These are phyloP conservation scores for Trichocomaceae sp. DNA, from an alignment of 2,329 filamentous ascomycete species.

Conservation along the genomic window DNA sequence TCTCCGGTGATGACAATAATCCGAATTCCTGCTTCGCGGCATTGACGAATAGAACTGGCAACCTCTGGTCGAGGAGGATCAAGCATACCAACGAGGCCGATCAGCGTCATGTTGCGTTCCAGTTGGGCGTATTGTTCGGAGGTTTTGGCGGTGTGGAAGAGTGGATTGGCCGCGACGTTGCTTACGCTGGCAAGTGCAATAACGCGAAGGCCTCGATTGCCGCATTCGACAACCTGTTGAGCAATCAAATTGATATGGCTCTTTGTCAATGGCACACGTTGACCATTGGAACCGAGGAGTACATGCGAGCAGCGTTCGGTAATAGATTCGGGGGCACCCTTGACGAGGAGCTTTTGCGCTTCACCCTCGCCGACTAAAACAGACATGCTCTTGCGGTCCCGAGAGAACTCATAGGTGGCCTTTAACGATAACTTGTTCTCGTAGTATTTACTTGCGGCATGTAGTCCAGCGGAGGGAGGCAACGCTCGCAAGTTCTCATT, in stretches of 20 bases:
- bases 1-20: constrained; percentile 98
- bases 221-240: constrained; percentile 80
- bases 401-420: constrained; percentile 92
- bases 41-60: constrained; percentile 74
- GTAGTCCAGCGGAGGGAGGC: constrained; percentile 56
- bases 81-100: constrained; percentile 92
- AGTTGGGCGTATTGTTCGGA: constrained; percentile 77
- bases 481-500: constrained; percentile 48
- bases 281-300: constrained; percentile 70
- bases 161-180: constrained; percentile 62
- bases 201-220: constrained; percentile 85
- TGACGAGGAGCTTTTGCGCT: constrained; percentile 78
- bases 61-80: constrained; percentile 95
- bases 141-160: constrained; percentile 69
- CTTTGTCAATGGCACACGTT: constrained; percentile 64
- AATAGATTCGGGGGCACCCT: constrained; percentile 91
- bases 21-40: constrained; percentile 86
- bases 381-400: constrained; percentile 98
- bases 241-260: constrained; percentile 64
- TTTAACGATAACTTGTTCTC: constrained; percentile 68
- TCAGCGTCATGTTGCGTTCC: constrained; percentile 88
- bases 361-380: constrained; percentile 70
- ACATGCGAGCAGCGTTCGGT: constrained; percentile 84
- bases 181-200: constrained; percentile 87
- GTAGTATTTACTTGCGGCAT: constrained; percentile 79